These are phyloP conservation scores for Grosmannia huntii DNA, from an alignment of 2,329 filamentous ascomycete species.

Conservation along the genomic window DNA sequence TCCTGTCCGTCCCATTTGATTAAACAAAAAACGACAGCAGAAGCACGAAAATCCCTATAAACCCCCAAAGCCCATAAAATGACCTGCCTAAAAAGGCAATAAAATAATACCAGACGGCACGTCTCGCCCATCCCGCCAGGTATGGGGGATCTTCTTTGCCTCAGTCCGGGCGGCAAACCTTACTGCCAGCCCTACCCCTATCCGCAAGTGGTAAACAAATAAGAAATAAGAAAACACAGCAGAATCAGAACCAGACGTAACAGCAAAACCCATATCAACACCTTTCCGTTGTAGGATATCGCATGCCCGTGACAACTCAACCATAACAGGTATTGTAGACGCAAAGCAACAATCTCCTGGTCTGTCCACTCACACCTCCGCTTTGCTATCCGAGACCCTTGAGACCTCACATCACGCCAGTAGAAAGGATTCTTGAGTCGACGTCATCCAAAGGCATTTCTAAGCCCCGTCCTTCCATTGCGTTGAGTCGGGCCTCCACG, in stretches of 20 bases:
- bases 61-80: background rate
- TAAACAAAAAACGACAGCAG: background rate
- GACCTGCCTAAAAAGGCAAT: background rate
- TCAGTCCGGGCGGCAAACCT: background rate
- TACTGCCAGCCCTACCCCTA: background rate
- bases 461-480: constrained; percentile 23
- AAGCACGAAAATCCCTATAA: background rate
- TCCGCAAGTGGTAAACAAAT: background rate
- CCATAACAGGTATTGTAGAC: background rate
- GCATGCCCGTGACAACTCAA: background rate
- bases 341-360: background rate
- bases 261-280: background rate
- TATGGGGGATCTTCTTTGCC: background rate
- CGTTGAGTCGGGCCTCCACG: constrained; percentile 24
- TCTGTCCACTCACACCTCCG: background rate
- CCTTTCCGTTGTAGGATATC: background rate
- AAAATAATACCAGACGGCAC: background rate
- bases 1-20: background rate
- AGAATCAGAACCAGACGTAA: background rate
- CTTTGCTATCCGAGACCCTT: background rate
- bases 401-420: constrained; percentile 20
- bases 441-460: constrained; percentile 26
- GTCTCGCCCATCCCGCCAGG: background rate
- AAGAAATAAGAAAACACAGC: background rate
- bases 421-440: constrained; percentile 23